Evolutionary conservation across 129 eudicot genomes (phyloP).

Genomic region (Ambrosia trifida): DNA sequence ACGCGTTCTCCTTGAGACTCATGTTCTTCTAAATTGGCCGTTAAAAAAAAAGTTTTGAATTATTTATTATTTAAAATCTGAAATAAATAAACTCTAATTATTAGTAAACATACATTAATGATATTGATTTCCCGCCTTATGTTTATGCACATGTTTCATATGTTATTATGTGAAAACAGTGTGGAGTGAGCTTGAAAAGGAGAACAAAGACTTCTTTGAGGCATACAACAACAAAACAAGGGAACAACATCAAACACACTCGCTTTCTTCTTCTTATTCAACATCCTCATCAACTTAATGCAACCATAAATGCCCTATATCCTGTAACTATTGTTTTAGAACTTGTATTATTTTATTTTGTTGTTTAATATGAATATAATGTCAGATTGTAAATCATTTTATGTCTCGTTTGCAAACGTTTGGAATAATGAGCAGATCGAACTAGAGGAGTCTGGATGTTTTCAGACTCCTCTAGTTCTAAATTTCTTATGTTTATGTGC

Average conservation of each 20-base stretch:
- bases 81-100: not conserved
- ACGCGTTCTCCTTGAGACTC: too few relatives aligned
- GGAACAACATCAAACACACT: conserved; percentile 24
- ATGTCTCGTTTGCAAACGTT: too few relatives aligned
- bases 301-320: conserved; percentile 1
- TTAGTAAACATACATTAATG: not conserved
- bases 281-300: not conserved
- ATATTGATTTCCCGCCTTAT: not conserved
- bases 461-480: too few relatives aligned
- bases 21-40: too few relatives aligned
- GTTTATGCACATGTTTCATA: conserved; percentile 20
- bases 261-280: conserved; percentile 9
- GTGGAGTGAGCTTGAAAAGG: conserved; percentile 87
- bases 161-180: conserved; percentile 37
- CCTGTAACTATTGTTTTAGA: conserved; percentile 2
- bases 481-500: too few relatives aligned
- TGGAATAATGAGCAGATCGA: too few relatives aligned
- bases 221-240: conserved; percentile 34
- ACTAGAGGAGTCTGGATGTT: too few relatives aligned
- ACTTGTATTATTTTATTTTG: not conserved
- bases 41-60: too few relatives aligned
- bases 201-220: conserved; percentile 69
- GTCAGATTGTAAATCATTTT: too few relatives aligned
- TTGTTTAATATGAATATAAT: too few relatives aligned
- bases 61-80: too few relatives aligned